Base-by-base conservation (phyloP, 2,329 filamentous ascomycete genomes). In the Pestalotiopsis sp. region DNA sequence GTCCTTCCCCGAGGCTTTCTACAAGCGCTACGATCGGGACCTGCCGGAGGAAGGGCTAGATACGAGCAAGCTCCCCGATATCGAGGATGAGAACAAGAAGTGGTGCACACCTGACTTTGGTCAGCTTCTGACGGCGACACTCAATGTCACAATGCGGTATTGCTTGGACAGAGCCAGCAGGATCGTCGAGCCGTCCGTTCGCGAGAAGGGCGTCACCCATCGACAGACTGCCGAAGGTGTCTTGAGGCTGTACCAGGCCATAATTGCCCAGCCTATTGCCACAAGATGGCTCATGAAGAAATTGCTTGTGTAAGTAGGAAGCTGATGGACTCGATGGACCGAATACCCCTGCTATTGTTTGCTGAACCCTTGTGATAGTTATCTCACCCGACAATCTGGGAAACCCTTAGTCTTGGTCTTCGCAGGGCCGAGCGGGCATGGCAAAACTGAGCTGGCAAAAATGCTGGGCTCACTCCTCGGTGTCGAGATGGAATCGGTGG, bases 371-470 rank as follows among this genome's bases (percentile, higher is more conserved):
- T n/a, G 4, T 12, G 23, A 79, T 25, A 76, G 74, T 5, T 73
- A 83, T 62, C 68, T 82, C 1, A 70, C 75, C 0, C 68, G 78
- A 14, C 72, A 75, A 1, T 71, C 66, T 1, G 71, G 74, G 23
- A 74, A 72, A 56, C 82, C 81, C 0, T 73, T 83, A 0, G 76
- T 83, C 2, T 65, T 85, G 6, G 75, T 80, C 1, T 85, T 85
- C 65, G 81, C 82, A 3, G 85, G 84, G 0, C 81, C 82, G 0
- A 83, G 81, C 45, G 84, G 84, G 0, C 84, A 86, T 68, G 84
- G 85, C 4, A 86, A 86, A 73, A 86, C 83, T 0, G 83, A 85
- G 68, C 73, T 86, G 13, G 83, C 84, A 0, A 76, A 76, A 14
- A 75, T 75, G 7, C 78, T 86, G 25, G 81, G 82, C 1, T 66